Conservation (phyloP, 441 rosid genomes). For the Breynia disticha region DNA sequence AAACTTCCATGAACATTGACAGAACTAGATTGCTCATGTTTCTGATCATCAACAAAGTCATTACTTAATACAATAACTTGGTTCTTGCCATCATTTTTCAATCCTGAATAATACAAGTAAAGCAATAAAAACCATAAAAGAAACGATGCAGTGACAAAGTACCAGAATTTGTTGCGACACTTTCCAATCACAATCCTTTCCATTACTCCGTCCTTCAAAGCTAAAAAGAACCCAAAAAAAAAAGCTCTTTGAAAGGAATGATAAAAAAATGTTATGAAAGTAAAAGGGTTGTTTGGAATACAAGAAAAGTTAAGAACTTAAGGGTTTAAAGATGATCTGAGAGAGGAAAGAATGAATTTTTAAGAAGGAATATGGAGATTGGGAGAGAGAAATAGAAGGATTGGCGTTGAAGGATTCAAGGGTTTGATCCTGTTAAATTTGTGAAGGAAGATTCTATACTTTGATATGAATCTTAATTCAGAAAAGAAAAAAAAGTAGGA, state of each 20-base stretch:
- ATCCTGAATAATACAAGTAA: slow-evolving; percentile 33
- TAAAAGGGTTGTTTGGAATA: slow-evolving; percentile 1
- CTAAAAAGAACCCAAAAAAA: slow-evolving; percentile 12
- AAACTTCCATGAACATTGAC: slow-evolving; percentile 15
- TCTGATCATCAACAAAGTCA: slow-evolving; percentile 8
- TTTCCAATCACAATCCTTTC: slow-evolving; percentile 27
- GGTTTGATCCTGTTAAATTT: slow-evolving; percentile 4
- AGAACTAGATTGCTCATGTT: slow-evolving; percentile 19
- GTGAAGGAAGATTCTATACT: not conserved
- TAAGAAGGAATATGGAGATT: not conserved
- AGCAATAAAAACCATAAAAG: slow-evolving; percentile 41
- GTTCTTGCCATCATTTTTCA: slow-evolving; percentile 17
- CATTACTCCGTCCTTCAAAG: slow-evolving; percentile 20
- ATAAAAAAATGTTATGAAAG: not conserved
- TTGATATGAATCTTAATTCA: not conserved
- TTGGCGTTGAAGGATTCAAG: slow-evolving; percentile 16
- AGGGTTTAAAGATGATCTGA: slow-evolving; percentile 9
- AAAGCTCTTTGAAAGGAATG: not conserved
- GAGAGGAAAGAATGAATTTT: slow-evolving; percentile 1
- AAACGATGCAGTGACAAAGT: slow-evolving; percentile 29
- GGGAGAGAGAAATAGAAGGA: not conserved
- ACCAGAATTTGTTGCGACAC: slow-evolving; percentile 40
- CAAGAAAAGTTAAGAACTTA: slow-evolving; percentile 6
- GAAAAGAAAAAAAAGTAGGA: too few species aligned
- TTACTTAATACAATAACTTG: slow-evolving; percentile 18